These are phyloP conservation scores for Eutypa lata DNA, from an alignment of 2,329 filamentous ascomycete species.

Conservation along the genomic window DNA sequence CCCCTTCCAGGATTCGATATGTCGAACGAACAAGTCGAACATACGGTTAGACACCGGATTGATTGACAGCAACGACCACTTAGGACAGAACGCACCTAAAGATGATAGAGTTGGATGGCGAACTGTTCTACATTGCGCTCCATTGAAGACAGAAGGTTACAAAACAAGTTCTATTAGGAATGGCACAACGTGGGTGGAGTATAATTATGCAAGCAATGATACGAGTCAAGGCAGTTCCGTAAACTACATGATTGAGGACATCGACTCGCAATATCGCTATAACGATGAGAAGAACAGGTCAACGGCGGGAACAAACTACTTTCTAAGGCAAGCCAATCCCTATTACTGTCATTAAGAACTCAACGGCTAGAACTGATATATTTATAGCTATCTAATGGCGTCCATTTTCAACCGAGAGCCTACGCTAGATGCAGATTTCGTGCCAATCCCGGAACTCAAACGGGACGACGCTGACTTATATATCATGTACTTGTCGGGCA, in stretches of 20 bases:
- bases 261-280: neutral
- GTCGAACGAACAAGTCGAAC: constrained; percentile 3
- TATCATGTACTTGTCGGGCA: constrained; percentile 11
- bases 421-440: neutral
- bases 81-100: constrained; percentile 9
- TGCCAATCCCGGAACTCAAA: constrained; percentile 1
- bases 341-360: neutral
- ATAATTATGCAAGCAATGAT: constrained; percentile 1
- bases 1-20: constrained; percentile 9
- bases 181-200: neutral
- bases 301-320: neutral
- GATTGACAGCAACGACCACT: constrained; percentile 9
- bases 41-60: constrained; percentile 10
- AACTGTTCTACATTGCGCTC: constrained; percentile 10
- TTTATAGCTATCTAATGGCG: neutral
- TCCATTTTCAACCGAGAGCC: neutral
- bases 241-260: neutral
- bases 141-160: constrained; percentile 9
- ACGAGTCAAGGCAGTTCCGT: neutral
- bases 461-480: constrained; percentile 2
- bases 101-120: constrained; percentile 6
- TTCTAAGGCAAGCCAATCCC: neutral
- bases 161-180: neutral
- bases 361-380: neutral
- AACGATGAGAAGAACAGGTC: neutral